Base-by-base conservation (phyloP, 768 basidiomycete genomes). In the Phaeotremella skinneri region DNA sequence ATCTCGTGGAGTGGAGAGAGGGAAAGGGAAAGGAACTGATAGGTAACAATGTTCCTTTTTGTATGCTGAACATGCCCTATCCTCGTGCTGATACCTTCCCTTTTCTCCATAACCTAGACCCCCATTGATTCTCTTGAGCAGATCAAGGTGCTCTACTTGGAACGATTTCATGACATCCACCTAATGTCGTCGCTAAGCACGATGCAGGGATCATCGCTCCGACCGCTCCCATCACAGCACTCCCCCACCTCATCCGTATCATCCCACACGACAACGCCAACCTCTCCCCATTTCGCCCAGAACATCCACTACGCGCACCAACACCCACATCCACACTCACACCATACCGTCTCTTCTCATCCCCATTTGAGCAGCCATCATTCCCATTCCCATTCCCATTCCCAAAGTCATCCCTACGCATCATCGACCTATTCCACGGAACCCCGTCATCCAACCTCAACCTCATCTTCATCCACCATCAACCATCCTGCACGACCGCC, bases 191-290 rank as follows among this genome's bases (percentile, higher is more conserved):
- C 43, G 21, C 7, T 45, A 21, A 45, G 11, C 43, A 45, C 21
- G 7, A 7, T 23, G 43, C 21, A 13, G 7, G 21, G 21, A 26
- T 9, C 56, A 5, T 39, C 58, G 7, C 55, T 61, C 20, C 54
- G 66, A 5, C 66, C 56, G 9, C 58, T 64, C 20, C 52, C 21
- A 17, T n/a, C 56, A 2, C 25, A 56, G 9, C 61, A 60, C 26
- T 73, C 72, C 0, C 72, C 69, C 2, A 70, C 72, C 7, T 68
- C 65, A 25, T 62, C 69, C 2, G 47, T 58, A 14, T 73, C 72
- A 2, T 70, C 70, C 7, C 61, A 62, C 17, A 69, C 60, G 20
- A 70, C 64, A n/a, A 73, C 72, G 1, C 72, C 72, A 0, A 70
- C 72, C 11, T 73, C 72, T 5, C 69, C 72, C 16, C 65, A 67